Percentiles rank a stretch among this genome's conserved stretches.
Conservation (phyloP, 345 rosid species). For the Pugionium cornutum region DNA sequence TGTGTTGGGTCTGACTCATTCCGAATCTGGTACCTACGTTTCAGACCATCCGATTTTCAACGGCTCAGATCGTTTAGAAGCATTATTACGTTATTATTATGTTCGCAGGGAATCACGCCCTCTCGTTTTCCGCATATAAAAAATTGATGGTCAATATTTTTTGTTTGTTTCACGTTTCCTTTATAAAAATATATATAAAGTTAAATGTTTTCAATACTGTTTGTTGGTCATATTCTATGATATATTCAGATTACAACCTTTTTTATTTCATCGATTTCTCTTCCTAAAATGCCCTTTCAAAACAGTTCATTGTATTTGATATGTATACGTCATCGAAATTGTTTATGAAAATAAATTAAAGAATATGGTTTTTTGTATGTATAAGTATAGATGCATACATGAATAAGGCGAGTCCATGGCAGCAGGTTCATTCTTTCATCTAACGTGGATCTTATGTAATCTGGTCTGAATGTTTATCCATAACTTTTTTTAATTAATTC, state of each 20-base stretch:
- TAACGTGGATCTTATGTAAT: constrained; percentile 37
- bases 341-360: neutral
- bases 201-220: neutral
- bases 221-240: constrained; percentile 11
- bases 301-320: neutral
- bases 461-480: constrained; percentile 29
- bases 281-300: constrained; percentile 5
- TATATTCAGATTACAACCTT: too few relatives aligned
- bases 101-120: constrained; percentile 28
- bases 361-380: neutral
- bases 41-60: constrained; percentile 27
- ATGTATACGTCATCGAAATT: neutral
- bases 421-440: neutral
- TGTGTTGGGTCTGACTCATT: neutral
- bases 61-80: constrained; percentile 26
- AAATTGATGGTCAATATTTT: constrained; percentile 18
- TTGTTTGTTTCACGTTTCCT: constrained; percentile 28
- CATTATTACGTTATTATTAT: constrained; percentile 4
- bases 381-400: neutral
- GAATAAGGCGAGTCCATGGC: neutral
- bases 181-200: neutral
- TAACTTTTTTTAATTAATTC: neutral
- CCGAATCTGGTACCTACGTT: constrained; percentile 38
- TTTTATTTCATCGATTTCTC: too few relatives aligned
- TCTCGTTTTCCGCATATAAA: constrained; percentile 26